Conservation (phyloP, 306 rosid genomes). For the Gastrolobium villosum region DNA sequence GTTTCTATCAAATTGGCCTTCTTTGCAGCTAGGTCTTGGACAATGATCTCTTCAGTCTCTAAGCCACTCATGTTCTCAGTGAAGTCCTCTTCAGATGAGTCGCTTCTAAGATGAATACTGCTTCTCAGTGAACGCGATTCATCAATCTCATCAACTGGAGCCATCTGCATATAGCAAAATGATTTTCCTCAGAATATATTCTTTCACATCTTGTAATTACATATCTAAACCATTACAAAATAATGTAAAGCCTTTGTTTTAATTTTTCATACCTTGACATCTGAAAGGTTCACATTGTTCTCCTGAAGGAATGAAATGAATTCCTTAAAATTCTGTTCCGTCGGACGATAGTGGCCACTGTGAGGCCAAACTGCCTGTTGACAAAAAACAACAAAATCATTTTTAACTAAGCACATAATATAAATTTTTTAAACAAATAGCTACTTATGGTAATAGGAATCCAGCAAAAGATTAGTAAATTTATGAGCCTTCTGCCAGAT, state of each 20-base stretch:
- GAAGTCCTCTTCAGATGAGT: conserved; percentile 85
- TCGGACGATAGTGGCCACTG: conserved; percentile 96
- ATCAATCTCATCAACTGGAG: conserved; percentile 70
- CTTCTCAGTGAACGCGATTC: conserved; percentile 58
- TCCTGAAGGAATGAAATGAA: conserved; percentile 85
- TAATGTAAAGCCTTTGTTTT: conserved; percentile 21
- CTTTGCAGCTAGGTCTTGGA: conserved; percentile 46
- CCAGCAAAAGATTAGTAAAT: conserved; percentile 24
- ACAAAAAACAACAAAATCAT: conserved; percentile 50
- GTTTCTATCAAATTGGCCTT: conserved; percentile 49
- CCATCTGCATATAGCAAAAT: conserved; percentile 69
- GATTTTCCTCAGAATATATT: conserved; percentile 45
- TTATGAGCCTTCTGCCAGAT: not conserved
- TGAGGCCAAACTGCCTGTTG: conserved; percentile 99
- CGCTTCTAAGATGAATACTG: conserved; percentile 69
- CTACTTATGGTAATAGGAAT: conserved; percentile 5
- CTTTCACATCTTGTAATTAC: conserved; percentile 20
- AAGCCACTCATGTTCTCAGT: conserved; percentile 55
- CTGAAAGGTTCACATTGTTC: conserved; percentile 80
- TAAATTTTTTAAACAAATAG: not conserved
- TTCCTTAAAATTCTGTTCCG: conserved; percentile 87
- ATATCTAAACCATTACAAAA: conserved; percentile 30
- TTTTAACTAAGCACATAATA: conserved; percentile 23
- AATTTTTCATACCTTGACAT: conserved; percentile 78
- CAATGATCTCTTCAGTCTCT: conserved; percentile 54